Conservation (phyloP, 1,284 basidiomycete species). For the Moniliophthora roreri region DNA sequence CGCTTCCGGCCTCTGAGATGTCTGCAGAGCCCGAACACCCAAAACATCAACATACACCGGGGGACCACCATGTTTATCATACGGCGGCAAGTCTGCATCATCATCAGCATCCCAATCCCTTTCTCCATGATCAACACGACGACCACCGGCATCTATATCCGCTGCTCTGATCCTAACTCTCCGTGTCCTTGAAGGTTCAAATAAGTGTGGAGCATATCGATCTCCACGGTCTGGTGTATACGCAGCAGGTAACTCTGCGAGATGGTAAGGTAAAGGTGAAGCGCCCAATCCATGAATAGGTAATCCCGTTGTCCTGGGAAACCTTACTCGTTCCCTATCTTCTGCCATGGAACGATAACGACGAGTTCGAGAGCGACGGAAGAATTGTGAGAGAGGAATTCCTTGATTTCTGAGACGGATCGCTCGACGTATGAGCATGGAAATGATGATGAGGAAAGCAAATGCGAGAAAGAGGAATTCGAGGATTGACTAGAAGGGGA, state of each 20-base stretch:
- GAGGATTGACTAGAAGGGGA: conserved; percentile 23
- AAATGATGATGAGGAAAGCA: conserved; percentile 21
- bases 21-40: not conserved
- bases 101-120: conserved; percentile 21
- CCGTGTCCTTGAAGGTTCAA: conserved; percentile 21
- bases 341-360: not conserved
- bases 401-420: conserved; percentile 8
- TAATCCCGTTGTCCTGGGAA: conserved; percentile 22
- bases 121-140: conserved; percentile 23
- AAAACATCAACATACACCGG: conserved; percentile 39
- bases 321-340: conserved; percentile 2
- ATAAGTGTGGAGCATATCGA: not conserved
- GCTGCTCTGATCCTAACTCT: conserved; percentile 17
- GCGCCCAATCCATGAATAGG: conserved; percentile 5
- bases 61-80: conserved; percentile 40
- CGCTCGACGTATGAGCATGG: conserved; percentile 26
- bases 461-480: conserved; percentile 28
- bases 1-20: no score
- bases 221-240: conserved; percentile 1
- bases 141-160: conserved; percentile 39
- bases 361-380: not conserved
- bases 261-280: conserved; percentile 3
- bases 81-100: conserved; percentile 39
- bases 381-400: conserved; percentile 7
- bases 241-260: conserved; percentile 9